Percentiles rank a stretch among this genome's conserved stretches.
These are phyloP conservation scores for Lablab purpureus DNA, from an alignment of 306 rosid genomes.

Conservation along the genomic window DNA sequence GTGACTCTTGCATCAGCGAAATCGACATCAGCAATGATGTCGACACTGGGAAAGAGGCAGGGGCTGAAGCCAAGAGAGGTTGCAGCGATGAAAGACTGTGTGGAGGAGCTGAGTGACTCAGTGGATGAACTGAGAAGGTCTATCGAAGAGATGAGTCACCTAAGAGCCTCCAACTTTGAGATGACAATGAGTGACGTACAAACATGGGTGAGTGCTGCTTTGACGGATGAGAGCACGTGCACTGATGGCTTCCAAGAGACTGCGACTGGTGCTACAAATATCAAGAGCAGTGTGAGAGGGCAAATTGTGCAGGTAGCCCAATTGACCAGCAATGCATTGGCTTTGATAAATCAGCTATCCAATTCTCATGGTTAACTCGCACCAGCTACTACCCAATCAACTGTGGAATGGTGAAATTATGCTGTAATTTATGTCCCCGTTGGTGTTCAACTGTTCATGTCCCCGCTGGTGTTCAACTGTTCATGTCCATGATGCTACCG, in stretches of 20 bases:
- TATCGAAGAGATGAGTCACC: slow-evolving; percentile 57
- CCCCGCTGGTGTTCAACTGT: no score
- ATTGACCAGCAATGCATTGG: slow-evolving; percentile 83
- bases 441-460: no score
- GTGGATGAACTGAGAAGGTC: slow-evolving; percentile 65
- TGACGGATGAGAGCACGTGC: slow-evolving; percentile 77
- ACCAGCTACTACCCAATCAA: no score
- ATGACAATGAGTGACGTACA: slow-evolving; percentile 61
- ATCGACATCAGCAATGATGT: slow-evolving; percentile 52
- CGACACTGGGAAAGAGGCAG: slow-evolving; percentile 40
- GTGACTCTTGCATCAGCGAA: slow-evolving; percentile 66
- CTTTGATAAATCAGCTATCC: slow-evolving; percentile 70
- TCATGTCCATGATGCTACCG: no score
- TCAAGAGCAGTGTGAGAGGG: slow-evolving; percentile 52
- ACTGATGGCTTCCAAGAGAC: slow-evolving; percentile 64
- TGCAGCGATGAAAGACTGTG: slow-evolving; percentile 73
- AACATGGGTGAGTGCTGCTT: slow-evolving; percentile 84
- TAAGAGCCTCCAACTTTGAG: slow-evolving; percentile 45
- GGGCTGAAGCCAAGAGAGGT: slow-evolving; percentile 57
- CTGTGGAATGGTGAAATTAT: no score
- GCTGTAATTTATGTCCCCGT: no score
- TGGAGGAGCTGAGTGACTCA: slow-evolving; percentile 67
- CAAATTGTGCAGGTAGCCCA: slow-evolving; percentile 57
- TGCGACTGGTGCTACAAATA: background rate
- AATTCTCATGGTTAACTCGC: background rate